Percentiles rank a stretch among this genome's conserved stretches.
These are phyloP conservation scores for Candolleomyces eurysporus DNA, from an alignment of 768 basidiomycete genomes.

Conservation along the genomic window DNA sequence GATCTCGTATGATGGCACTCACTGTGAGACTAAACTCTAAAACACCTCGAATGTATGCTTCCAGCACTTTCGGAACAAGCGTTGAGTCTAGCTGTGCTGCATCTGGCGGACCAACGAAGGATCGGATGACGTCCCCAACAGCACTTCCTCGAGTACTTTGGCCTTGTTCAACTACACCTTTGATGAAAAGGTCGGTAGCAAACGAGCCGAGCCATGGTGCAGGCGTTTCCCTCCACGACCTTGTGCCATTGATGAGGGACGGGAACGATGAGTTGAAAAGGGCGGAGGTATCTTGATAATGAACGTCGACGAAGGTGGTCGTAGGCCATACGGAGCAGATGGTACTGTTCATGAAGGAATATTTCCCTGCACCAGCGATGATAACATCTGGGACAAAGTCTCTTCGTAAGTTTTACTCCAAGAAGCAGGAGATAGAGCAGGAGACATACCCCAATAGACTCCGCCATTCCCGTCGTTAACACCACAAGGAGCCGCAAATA, in stretches of 20 bases:
- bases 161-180: slow-evolving; percentile 11
- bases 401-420: background rate
- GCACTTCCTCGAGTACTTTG: slow-evolving; percentile 17
- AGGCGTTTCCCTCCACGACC: slow-evolving; percentile 1
- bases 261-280: slow-evolving; percentile 17
- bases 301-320: slow-evolving; percentile 13
- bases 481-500: slow-evolving; percentile 15
- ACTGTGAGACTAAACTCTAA: slow-evolving; percentile 22
- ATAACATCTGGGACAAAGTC: slow-evolving; percentile 13
- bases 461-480: slow-evolving; percentile 9
- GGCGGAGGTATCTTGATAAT: slow-evolving; percentile 15
- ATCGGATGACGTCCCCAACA: slow-evolving; percentile 17
- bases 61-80: slow-evolving; percentile 8
- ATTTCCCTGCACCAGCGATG: slow-evolving; percentile 14
- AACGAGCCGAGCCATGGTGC: slow-evolving; percentile 20
- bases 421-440: background rate
- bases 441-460: slow-evolving; percentile 13
- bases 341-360: slow-evolving; percentile 13
- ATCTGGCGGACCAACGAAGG: slow-evolving; percentile 9
- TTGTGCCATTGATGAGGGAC: slow-evolving; percentile 16
- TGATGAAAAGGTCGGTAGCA: slow-evolving; percentile 15
- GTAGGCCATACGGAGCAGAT: slow-evolving; percentile 16
- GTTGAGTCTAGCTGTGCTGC: background rate
- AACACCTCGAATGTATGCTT: slow-evolving; percentile 19
- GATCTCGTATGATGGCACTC: background rate